Base-by-base conservation (phyloP, 2,329 filamentous ascomycete genomes). In the Apiospora phragmitis region DNA sequence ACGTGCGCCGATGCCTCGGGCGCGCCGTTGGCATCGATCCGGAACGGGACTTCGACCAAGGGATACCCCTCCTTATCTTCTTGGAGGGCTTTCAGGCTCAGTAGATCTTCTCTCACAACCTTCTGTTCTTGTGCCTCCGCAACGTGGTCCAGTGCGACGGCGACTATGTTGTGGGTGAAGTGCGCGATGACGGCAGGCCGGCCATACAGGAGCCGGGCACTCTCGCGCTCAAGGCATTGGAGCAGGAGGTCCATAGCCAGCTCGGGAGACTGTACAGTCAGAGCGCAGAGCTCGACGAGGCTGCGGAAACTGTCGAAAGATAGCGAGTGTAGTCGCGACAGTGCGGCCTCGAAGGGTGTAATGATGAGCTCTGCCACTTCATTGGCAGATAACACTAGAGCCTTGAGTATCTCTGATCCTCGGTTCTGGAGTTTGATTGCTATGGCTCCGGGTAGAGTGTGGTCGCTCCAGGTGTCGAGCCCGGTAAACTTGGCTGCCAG, bases 141-240 rank as follows among this genome's bases (percentile, higher is more conserved):
- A 18, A 83, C 77, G 69, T 84, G 81, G 68, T 84, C 81, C 9
- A 84, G 32, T 1, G 81, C 81, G 45, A 84, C 80, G 1, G 78
- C 80, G 43, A 79, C 79, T 11, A 80, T 49, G 51, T 79, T 81
- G 9, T 74, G 75, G 1, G 81, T 72, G 49, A 83, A 79, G 71
- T 80, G 76, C 1, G 71, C 71, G 9, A 77, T 71, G 7, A 78
- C 70, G 6, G 70, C 70, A 2, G 78, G 77, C 1, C 72, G 73
- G 29, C 75, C 79, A 8, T 75, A 70, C 5, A 80, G 66, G 8
- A 83, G 71, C 4, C 77, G 77, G 14, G 65, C 70, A 38, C 49
- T 77, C 70, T 79, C 77, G 9, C 74, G 76, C 67, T 84, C 80
- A 1, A 85, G 69, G 16, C 74, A 73, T 38, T 76, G 77, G 7